These are phyloP conservation scores for Penstemon barbatus DNA, from an alignment of 257 asterid genomes.

Conservation along the genomic window DNA sequence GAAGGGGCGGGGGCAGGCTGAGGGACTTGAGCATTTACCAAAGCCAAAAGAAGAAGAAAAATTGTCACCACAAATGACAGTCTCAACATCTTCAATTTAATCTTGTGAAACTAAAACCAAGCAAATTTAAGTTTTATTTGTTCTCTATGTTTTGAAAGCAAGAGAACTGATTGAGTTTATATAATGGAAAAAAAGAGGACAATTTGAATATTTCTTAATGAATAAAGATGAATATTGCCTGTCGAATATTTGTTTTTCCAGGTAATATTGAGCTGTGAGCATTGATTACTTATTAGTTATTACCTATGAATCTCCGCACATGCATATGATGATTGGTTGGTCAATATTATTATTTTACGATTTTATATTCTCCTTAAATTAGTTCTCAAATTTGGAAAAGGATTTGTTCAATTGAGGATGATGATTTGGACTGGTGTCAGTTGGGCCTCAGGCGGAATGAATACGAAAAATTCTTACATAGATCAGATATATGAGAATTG, in stretches of 20 bases:
- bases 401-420: not conserved
- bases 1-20: not conserved
- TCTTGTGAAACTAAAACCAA: not conserved
- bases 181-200: too few species aligned
- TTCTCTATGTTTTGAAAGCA: not conserved
- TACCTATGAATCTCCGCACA: not conserved
- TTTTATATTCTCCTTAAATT: not conserved
- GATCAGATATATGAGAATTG: too few species aligned
- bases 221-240: not conserved
- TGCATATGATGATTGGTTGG: not conserved
- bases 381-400: not conserved
- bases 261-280: not conserved
- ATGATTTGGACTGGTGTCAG: not conserved
- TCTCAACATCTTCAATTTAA: not conserved
- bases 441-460: not conserved
- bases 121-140: not conserved
- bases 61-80: not conserved
- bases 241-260: not conserved
- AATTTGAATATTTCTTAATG: not conserved
- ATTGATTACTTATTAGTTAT: not conserved
- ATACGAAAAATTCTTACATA: too few species aligned
- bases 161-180: not conserved
- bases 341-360: not conserved
- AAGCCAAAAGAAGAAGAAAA: not conserved
- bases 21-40: not conserved